Base-by-base conservation (phyloP, 2,329 filamentous ascomycete species). In the Fusarium dimerum region DNA sequence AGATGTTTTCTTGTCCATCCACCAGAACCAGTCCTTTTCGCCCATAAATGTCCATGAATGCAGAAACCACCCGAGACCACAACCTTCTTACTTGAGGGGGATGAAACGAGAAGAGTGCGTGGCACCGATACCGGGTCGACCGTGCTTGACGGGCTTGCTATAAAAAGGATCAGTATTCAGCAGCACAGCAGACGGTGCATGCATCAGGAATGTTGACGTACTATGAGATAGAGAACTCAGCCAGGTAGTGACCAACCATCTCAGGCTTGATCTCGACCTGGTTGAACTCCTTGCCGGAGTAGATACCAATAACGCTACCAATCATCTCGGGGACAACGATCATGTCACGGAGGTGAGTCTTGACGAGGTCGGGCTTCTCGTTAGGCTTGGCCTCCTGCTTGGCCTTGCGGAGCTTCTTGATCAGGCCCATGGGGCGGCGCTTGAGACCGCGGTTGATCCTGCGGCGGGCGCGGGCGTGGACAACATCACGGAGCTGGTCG, bases 81-180 rank as follows among this genome's bases (percentile, higher is more conserved):
- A 73, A 70, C 73, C 80, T 84, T 94, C 81, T 86, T 97, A 97
- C 86, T 99, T 99, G 79, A 99, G 89, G 79, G 94, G 94, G 85
- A 99, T 99, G 89, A 99, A 99, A 88, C 94, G 92, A 80, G 94
- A 99, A 84, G 93, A 97, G 90, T 99, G 92, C 71, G 94, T 99
- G 74, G 94, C 94, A 95, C 94, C 94, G 75, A 99, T 99, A 97
- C 94, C 94, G 75, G 94, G 94, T 80, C 94, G 86, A 87, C 94
- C 94, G 89, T 99, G 94, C 90, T 97, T 99, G 88, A 99, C 94
- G 74, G 94, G 94, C 84, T 92, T 92, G 90, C 92, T 96, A 72
- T 74, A 55, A 40, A 45, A 45, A 51, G 65, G 69, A 78, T 89
- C 76, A 88, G 84, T 61, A 56, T 45, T 16, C 32, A 4, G 6